Base-by-base conservation (phyloP, 2,329 filamentous ascomycete species). In the Pseudogymnoascus sp. region DNA sequence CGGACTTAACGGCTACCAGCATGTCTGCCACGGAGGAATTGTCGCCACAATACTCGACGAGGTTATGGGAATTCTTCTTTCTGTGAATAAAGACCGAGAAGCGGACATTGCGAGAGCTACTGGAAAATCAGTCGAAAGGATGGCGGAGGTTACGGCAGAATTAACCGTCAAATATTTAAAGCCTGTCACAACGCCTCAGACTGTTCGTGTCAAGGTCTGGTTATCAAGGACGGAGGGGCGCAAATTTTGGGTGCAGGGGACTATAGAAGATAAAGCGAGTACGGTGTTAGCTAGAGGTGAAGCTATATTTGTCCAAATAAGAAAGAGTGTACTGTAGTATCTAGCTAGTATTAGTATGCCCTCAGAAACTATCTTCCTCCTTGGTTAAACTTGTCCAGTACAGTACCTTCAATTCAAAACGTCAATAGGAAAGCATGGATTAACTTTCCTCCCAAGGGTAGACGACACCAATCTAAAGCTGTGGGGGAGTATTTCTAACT, bases 141-240 rank as follows among this genome's bases (percentile, higher is more conserved):
- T 60, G 31, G 14, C 11, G 2, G 62, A 42, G 21, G 42, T 64
- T 10, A 64, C 63, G 29, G 63, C 60, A 37, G 36, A 64, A 31
- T 62, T 64, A 51, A 64, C 39, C 8, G n/a, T 62, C 29, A 64
- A 51, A 37, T 64, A 64, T 42, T 29, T 62, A 12, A 62, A 62
- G 60, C 26, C 60, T 2, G 60, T 62, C 36, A 7, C 31, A 18
- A 64, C 63, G n/a, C 63, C 60, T 16, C 63, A 62, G 34, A 64
- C 14, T n/a, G 63, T 64, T 7, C 18, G 45, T 5, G 63, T 64
- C 5, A 62, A 21, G 10, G 63, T 47, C 26, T 31, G 26, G 63
- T 59, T 62, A 31, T 51, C 45, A 16, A 47, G 62, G 26, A 21
- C 26, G 4, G 60, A 37, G 5, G 63, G 63, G 18, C 39, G 63